Evolutionary conservation across 1,139 yeast species (phyloP).

Genomic region (Pichia norvegensis): DNA sequence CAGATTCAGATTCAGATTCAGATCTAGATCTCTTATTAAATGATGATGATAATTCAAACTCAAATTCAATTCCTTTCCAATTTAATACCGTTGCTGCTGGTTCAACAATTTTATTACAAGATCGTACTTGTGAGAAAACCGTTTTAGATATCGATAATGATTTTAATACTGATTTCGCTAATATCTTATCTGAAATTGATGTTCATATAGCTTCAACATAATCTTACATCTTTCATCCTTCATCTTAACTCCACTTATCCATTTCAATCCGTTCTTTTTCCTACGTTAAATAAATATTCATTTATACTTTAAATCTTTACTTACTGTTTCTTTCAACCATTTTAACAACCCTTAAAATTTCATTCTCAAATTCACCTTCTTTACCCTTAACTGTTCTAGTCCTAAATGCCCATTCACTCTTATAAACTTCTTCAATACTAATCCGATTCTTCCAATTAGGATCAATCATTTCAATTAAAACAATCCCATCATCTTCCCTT

Average conservation of each 20-base stretch:
- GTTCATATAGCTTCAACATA: not conserved
- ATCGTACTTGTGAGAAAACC: not conserved
- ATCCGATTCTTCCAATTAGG: conserved; percentile 22
- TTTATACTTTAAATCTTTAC: not conserved
- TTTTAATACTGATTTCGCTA: not conserved
- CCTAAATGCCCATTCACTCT: conserved; percentile 22
- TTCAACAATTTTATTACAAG: not conserved
- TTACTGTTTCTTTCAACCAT: not conserved
- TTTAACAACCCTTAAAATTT: not conserved
- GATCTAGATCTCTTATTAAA: conserved; percentile 2
- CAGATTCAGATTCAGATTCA: conserved; percentile 4
- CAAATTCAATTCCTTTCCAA: not conserved
- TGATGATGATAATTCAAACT: not conserved
- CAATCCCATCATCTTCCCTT: conserved; percentile 11
- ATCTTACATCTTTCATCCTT: not conserved
- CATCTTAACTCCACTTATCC: not conserved
- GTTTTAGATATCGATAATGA: not conserved
- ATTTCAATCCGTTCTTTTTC: not conserved
- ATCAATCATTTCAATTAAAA: conserved; percentile 23
- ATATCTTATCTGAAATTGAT: not conserved
- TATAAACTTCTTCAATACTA: conserved; percentile 15
- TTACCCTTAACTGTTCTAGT: not conserved
- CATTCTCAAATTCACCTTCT: not conserved
- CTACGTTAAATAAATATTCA: not conserved
- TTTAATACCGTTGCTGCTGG: not conserved